These are phyloP conservation scores for Pascua guehoae DNA, from an alignment of 1,284 basidiomycete species.

Conservation along the genomic window DNA sequence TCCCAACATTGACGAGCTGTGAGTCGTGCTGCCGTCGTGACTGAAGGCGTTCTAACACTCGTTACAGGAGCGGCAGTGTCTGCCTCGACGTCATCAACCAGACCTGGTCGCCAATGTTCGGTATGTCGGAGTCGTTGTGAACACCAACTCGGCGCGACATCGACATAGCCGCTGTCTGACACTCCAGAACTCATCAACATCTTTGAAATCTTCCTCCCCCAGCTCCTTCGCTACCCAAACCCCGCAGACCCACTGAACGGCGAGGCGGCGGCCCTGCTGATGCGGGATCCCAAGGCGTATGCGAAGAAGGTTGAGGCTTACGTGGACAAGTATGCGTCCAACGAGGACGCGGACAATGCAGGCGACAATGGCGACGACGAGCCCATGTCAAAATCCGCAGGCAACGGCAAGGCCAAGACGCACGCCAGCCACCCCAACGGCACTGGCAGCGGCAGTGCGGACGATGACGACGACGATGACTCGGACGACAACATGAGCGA, in stretches of 20 bases:
- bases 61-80: constrained; percentile 79
- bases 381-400: constrained; percentile 13
- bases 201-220: constrained; percentile 96
- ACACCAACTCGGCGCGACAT: constrained; percentile 14
- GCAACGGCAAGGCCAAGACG: constrained; percentile 4
- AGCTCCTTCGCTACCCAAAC: constrained; percentile 94
- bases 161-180: not conserved
- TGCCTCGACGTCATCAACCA: constrained; percentile 97
- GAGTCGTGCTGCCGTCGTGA: constrained; percentile 41
- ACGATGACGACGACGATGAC: constrained; percentile 61
- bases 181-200: constrained; percentile 94
- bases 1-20: constrained; percentile 96
- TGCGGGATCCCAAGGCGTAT: constrained; percentile 95
- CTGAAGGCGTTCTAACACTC: constrained; percentile 25
- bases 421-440: constrained; percentile 1
- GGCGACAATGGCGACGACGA: constrained; percentile 47
- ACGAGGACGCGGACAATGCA: constrained; percentile 48
- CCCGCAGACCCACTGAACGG: constrained; percentile 97
- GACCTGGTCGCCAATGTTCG: constrained; percentile 99
- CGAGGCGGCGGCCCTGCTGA: constrained; percentile 91
- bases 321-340: constrained; percentile 51
- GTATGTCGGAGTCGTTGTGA: constrained; percentile 53
- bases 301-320: constrained; percentile 77
- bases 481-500: constrained; percentile 87
- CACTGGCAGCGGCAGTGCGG: constrained; percentile 42